Conservation (phyloP, 2,329 filamentous ascomycete species). For the Apiospora rasikravindrae region DNA sequence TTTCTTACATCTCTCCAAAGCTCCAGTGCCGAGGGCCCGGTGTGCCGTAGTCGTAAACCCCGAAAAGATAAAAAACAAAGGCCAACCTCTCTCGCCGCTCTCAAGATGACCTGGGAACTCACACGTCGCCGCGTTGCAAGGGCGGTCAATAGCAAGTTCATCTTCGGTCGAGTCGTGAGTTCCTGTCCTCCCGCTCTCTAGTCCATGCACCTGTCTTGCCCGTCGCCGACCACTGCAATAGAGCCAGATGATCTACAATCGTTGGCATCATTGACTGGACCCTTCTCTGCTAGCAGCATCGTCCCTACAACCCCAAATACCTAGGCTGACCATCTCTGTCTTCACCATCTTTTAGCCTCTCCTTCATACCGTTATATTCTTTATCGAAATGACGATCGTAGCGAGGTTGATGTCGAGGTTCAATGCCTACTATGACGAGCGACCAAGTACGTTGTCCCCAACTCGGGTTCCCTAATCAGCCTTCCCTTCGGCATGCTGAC, state of each 20-base stretch:
- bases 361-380: slow-evolving; percentile 81
- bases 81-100: not conserved
- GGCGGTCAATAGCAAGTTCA: slow-evolving; percentile 72
- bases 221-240: not conserved
- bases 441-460: slow-evolving; percentile 66
- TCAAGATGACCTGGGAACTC: slow-evolving; percentile 63
- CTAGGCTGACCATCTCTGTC: slow-evolving; percentile 26
- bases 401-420: slow-evolving; percentile 84
- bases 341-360: slow-evolving; percentile 68
- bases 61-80: slow-evolving; percentile 7
- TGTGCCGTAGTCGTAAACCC: slow-evolving; percentile 3
- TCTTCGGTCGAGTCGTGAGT: slow-evolving; percentile 76
- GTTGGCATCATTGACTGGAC: slow-evolving; percentile 2
- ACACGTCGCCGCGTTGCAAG: slow-evolving; percentile 66
- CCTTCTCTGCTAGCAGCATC: not conserved
- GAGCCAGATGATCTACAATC: not conserved
- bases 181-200: slow-evolving; percentile 62
- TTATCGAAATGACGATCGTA: slow-evolving; percentile 87
- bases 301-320: not conserved
- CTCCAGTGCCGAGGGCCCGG: slow-evolving; percentile 16
- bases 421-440: slow-evolving; percentile 91
- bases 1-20: not conserved
- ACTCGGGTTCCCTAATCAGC: not conserved
- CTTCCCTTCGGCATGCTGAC: not conserved
- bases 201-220: not conserved